Evolutionary conservation across 805 yeast species (phyloP).

Genomic region (Sungouiozyma ichnusensis): DNA sequence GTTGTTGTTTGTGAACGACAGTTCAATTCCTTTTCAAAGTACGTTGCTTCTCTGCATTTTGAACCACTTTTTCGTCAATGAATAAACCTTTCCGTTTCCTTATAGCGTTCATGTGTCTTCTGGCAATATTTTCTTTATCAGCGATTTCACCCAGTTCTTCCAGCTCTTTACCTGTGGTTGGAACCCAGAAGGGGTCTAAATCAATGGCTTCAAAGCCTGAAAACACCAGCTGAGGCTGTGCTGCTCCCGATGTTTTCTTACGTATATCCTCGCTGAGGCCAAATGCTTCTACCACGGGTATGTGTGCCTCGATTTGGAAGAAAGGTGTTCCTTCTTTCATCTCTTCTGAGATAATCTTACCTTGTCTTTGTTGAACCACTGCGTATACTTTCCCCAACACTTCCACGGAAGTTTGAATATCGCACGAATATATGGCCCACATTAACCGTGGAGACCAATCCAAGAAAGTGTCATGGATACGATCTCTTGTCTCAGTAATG

Average conservation of each 20-base stretch:
- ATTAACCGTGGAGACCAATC: conserved; percentile 83
- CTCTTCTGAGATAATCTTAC: conserved; percentile 79
- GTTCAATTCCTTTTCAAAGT: conserved; percentile 60
- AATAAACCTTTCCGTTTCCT: conserved; percentile 82
- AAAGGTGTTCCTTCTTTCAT: conserved; percentile 98
- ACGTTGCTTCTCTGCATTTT: conserved; percentile 90
- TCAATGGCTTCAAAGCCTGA: conserved; percentile 80
- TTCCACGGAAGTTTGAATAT: conserved; percentile 89
- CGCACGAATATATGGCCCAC: conserved; percentile 90
- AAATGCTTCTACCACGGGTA: conserved; percentile 93
- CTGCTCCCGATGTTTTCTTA: conserved; percentile 91
- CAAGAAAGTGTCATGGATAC: conserved; percentile 58
- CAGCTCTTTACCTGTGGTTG: conserved; percentile 91
- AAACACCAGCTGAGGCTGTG: conserved; percentile 89
- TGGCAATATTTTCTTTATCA: conserved; percentile 84
- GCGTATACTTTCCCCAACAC: conserved; percentile 93
- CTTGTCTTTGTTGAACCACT: conserved; percentile 82
- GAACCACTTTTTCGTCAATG: conserved; percentile 81
- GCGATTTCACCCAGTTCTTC: conserved; percentile 90
- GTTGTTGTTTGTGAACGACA: too few species aligned
- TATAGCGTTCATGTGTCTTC: conserved; percentile 71
- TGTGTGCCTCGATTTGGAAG: conserved; percentile 70
- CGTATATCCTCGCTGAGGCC: conserved; percentile 94
- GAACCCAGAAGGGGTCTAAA: conserved; percentile 98
- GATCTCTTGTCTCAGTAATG: conserved; percentile 61